These are phyloP conservation scores for Leccinum subfulvum DNA, from an alignment of 1,284 basidiomycete species.

Conservation along the genomic window DNA sequence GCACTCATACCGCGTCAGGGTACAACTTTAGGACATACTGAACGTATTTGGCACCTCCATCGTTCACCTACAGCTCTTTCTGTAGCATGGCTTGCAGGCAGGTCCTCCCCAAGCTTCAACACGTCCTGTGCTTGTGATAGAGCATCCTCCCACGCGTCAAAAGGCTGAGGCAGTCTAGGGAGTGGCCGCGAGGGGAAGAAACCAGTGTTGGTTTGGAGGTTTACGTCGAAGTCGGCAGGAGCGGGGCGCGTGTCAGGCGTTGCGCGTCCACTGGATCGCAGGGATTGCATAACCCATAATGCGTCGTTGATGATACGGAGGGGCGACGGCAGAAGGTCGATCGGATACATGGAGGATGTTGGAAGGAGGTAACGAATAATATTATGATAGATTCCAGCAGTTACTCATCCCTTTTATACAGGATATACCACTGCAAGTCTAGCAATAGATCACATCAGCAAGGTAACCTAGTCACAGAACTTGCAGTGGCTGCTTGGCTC, in stretches of 20 bases:
- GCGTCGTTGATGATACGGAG: slow-evolving; percentile 34
- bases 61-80: slow-evolving; percentile 52
- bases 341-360: slow-evolving; percentile 27
- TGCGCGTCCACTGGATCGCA: slow-evolving; percentile 23
- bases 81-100: slow-evolving; percentile 44
- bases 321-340: slow-evolving; percentile 40
- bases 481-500: slow-evolving; percentile 30
- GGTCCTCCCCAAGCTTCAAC: slow-evolving; percentile 64
- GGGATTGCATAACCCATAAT: slow-evolving; percentile 29
- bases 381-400: slow-evolving; percentile 9
- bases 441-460: slow-evolving; percentile 31
- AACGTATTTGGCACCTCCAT: slow-evolving; percentile 69
- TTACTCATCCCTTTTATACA: slow-evolving; percentile 33
- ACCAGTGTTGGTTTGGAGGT: slow-evolving; percentile 77
- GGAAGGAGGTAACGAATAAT: slow-evolving; percentile 1
- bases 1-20: slow-evolving; percentile 7
- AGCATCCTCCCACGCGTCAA: slow-evolving; percentile 74
- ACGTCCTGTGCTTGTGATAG: slow-evolving; percentile 54
- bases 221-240: slow-evolving; percentile 66
- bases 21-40: slow-evolving; percentile 46
- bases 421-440: slow-evolving; percentile 33
- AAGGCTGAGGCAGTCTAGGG: slow-evolving; percentile 53
- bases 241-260: slow-evolving; percentile 28
- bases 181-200: slow-evolving; percentile 82
- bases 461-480: slow-evolving; percentile 36